Base-by-base conservation (phyloP, 2,329 filamentous ascomycete genomes). In the Kalaharituber pfeilii region DNA sequence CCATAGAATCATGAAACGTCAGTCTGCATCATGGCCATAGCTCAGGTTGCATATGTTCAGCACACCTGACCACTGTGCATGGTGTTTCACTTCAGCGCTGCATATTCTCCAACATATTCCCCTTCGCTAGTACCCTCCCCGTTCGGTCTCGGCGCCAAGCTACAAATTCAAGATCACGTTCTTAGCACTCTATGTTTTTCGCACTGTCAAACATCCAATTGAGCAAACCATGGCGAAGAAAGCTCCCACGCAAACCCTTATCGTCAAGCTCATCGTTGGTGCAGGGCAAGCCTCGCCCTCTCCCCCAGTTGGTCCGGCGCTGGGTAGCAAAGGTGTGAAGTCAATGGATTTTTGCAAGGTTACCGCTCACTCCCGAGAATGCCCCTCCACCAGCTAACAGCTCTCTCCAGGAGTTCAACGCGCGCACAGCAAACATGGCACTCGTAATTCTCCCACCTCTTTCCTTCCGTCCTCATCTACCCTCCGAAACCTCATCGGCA, bases 321-420 rank as follows among this genome's bases (percentile, higher is more conserved):
- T 98, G 61, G 91, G 91, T 72, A 89, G 82, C 69, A 96, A 95
- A 74, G 91, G 91, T 75, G 84, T 98, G 59, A 98, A 98, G 75
- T 93, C 85, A 56, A 98, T 98, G 82, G 91, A 98, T 71, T 98
- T 96, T 69, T 96, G 91, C 80, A 96, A 96, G 77, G 89, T 94
- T 68, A 55, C 66, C 53, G 36, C 49, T 45, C 28, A 39, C 13
- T 47, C 22, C 52, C 51, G 56, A n/a, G n/a, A n/a, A n/a, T n/a
- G n/a, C n/a, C n/a, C n/a, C n/a, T n/a, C n/a, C 9, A 36, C 27
- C 33, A 24, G 20, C 44, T 39, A 49, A 49, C 27, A 27, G 6
- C 55, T 51, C 22, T 20, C 25, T 7, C 22, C 63, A 96, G 89
- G 91, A 96, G 71, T 96, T 96, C 77, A 96, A 96, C 68, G 89